Conservation (phyloP, 345 rosid genomes). For the Gossypium sturtianum region DNA sequence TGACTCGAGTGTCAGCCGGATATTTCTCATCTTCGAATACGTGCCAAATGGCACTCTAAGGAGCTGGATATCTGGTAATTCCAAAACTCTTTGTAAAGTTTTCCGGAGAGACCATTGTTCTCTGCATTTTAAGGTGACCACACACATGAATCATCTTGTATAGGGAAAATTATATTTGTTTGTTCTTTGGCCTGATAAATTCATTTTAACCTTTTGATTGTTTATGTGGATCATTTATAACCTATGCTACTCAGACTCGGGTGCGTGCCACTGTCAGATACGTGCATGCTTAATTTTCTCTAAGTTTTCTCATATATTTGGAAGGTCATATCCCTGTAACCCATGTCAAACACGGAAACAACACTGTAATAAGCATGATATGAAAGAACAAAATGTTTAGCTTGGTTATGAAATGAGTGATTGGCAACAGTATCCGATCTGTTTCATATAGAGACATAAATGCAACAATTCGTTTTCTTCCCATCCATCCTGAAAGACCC, state of each 20-base stretch:
- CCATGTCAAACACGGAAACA: no score
- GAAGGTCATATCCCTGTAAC: no score
- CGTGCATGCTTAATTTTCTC: no score
- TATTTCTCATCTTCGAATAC: slow-evolving; percentile 78
- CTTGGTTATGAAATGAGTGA: neutral
- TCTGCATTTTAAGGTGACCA: neutral
- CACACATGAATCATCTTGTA: no score
- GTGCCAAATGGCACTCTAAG: slow-evolving; percentile 81
- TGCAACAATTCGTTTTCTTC: neutral
- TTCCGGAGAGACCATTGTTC: neutral
- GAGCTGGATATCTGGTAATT: slow-evolving; percentile 82
- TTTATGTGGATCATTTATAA: neutral
- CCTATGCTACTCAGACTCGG: no score
- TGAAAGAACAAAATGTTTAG: neutral
- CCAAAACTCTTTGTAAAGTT: neutral
- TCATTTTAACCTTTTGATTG: neutral
- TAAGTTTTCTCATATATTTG: no score
- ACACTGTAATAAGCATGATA: neutral
- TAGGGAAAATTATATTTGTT: no score
- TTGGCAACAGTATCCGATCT: neutral
- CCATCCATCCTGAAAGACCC: neutral
- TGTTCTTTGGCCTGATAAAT: neutral
- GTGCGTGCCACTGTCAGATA: no score
- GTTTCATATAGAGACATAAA: neutral
- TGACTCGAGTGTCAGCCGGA: slow-evolving; percentile 90